Base-by-base conservation (phyloP, 163 green algal genomes). In the Scenedesmus sp. region DNA sequence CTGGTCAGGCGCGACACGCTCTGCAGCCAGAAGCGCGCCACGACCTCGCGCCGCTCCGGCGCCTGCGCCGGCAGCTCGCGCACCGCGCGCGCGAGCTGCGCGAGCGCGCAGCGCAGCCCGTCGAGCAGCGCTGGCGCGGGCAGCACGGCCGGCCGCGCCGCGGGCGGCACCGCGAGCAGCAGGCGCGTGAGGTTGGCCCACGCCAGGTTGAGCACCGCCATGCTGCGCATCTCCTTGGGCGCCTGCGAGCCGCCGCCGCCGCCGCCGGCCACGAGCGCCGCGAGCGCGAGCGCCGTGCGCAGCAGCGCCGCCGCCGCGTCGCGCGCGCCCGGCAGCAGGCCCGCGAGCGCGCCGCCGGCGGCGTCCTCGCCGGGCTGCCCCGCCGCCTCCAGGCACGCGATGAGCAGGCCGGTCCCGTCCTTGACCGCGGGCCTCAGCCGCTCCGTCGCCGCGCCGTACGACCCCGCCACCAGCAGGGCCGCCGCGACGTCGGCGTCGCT, bases 11-110 rank as follows among this genome's bases (percentile, higher is more conserved):
- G 17, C 5, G 34, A 44, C 29, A 50, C 75, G 18, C 22, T 42
- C 44, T 75, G 54, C 64, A 83, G 51, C 64, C 64, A 83, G 63
- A 83, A 83, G 18, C 54, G 18, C 15, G n/a, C 75, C 17, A 83
- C 26, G 1, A 60, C 44, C 15, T 54, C 26, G 3, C 22, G 45
- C 75, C 48, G 56, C 36, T 83, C 56, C 3, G 22, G 22, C 4
- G 36, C 18, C 54, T 69, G 64, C 34, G 42, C 7, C 33, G 42
- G 60, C 42, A 62, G 39, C 28, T 72, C 36, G 6, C 20, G 45
- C 33, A 75, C 39, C 20, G 62, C 62, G 3, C n/a, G 15, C 18
- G 45, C 31, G 42, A 80, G 60, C 45, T 80, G 71, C 45, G 54
- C 47, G 11, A 80, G 47, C 7, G 71, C 44, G 39, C 58, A 70